Evolutionary conservation across 169 alveolate species (phyloP).

Genomic region (Cryptosporidium andersoni): DNA sequence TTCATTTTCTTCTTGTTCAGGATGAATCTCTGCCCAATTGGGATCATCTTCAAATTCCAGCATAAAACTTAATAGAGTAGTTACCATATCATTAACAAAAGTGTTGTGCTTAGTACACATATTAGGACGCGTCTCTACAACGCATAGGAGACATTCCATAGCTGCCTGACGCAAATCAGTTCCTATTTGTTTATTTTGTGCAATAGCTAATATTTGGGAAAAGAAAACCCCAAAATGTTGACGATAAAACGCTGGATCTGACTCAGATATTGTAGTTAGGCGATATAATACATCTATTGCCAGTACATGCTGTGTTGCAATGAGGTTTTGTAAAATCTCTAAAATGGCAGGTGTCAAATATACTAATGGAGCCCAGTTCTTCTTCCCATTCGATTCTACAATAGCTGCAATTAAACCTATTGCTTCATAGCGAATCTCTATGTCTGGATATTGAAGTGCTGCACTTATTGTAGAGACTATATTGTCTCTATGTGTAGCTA

Average conservation of each 20-base stretch:
- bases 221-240: slow-evolving; percentile 57
- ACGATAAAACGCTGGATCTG: slow-evolving; percentile 63
- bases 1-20: slow-evolving; percentile 79
- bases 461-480: slow-evolving; percentile 66
- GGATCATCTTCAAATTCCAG: slow-evolving; percentile 83
- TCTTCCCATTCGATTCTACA: slow-evolving; percentile 54
- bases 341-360: slow-evolving; percentile 33
- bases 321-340: slow-evolving; percentile 53
- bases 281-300: slow-evolving; percentile 66
- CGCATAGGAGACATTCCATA: slow-evolving; percentile 54
- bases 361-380: slow-evolving; percentile 67
- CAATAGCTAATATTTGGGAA: slow-evolving; percentile 52
- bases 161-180: slow-evolving; percentile 69
- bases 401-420: slow-evolving; percentile 62
- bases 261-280: slow-evolving; percentile 53
- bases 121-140: slow-evolving; percentile 66
- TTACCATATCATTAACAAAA: slow-evolving; percentile 62
- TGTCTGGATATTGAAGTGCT: slow-evolving; percentile 61
- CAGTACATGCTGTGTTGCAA: slow-evolving; percentile 62
- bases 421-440: slow-evolving; percentile 59
- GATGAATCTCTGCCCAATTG: slow-evolving; percentile 70
- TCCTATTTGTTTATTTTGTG: slow-evolving; percentile 44
- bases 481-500: slow-evolving; percentile 54
- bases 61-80: slow-evolving; percentile 76
- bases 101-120: slow-evolving; percentile 52